Percentiles rank a stretch among this genome's conserved stretches.
These are phyloP conservation scores for Dendrobium catenatum DNA, from an alignment of 106 monocot genomes.

Conservation along the genomic window DNA sequence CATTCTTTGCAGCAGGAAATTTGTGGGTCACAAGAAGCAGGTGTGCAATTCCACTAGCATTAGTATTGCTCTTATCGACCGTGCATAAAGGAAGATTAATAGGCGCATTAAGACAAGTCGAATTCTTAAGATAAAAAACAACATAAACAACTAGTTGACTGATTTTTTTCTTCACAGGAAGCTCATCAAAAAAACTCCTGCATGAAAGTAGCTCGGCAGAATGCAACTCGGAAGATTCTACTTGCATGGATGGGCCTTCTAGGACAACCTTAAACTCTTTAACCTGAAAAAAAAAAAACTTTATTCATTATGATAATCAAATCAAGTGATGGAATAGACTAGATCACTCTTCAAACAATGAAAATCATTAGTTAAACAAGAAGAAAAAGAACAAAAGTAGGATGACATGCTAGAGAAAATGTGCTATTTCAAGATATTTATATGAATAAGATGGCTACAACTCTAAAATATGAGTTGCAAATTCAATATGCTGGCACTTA, in stretches of 20 bases:
- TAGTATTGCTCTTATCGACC: constrained; percentile 8
- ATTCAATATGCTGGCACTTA: background rate
- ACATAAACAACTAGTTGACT: constrained; percentile 45
- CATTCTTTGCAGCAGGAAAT: constrained; percentile 49
- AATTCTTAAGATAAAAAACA: constrained; percentile 41
- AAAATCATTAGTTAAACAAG: background rate
- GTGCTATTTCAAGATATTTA: background rate
- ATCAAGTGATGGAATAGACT: background rate
- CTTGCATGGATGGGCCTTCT: constrained; percentile 43
- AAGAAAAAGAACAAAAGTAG: background rate
- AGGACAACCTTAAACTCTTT: constrained; percentile 65
- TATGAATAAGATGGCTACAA: background rate
- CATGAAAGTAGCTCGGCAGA: constrained; percentile 40
- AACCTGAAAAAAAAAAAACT: constrained; percentile 34
- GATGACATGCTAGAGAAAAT: background rate
- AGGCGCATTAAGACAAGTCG: constrained; percentile 26
- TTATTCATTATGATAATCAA: background rate
- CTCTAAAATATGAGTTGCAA: background rate
- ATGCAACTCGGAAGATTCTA: constrained; percentile 12
- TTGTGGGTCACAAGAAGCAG: constrained; percentile 69
- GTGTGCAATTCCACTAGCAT: constrained; percentile 26
- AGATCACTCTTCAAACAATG: background rate
- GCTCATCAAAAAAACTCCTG: constrained; percentile 49
- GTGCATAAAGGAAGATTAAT: constrained; percentile 23
- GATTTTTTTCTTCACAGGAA: constrained; percentile 21